Base-by-base conservation (phyloP, 1,139 yeast genomes). In the Arxiozyma heterogenica region DNA sequence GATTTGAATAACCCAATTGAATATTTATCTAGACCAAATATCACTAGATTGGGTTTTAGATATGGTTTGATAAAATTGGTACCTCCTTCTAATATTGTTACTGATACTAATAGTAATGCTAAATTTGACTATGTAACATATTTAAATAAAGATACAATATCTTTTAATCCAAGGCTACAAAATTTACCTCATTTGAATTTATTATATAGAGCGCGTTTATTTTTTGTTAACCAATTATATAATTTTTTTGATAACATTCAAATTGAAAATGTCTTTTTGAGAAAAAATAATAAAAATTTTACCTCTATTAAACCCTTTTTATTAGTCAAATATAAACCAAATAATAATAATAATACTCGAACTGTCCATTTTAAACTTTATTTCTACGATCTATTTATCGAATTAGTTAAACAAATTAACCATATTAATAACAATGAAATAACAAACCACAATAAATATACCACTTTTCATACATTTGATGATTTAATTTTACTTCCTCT, bases 151-250 rank as follows among this genome's bases (percentile, higher is more conserved):
- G 64, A 71, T 9, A 64, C 62, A 22, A 84, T 86, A 66, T 75
- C 70, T 53, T 85, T 86, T 63, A 83, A 81, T 58, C 84, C 89
- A 6, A 70, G 93, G 54, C 67, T 82, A 25, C 93, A 86, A 64
- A 77, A 75, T 51, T 63, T 86, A 54, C 78, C 81, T 62, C 88
- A 84, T 64, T 71, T 86, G 63, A 84, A 85, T 23, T 67, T 86
- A 20, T 68, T 78, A 11, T 82, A 83, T 51, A 72, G 94, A 58
- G 80, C 85, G 42, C 71, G 91, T 53, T 72, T 77, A 56, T 81
- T 81, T 61, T 85, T 85, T 68, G 73, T 72, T 49, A 81, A 78
- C 55, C 86, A 82, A 59, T 68, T 84, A 57, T 78, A 79, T 57
- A 77, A 87, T 56, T 85, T 73, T 62, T 67, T 77, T 60, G 27